Evolutionary conservation across 2,329 filamentous ascomycete genomes (phyloP).

Genomic region (Penicillium capsulatum): DNA sequence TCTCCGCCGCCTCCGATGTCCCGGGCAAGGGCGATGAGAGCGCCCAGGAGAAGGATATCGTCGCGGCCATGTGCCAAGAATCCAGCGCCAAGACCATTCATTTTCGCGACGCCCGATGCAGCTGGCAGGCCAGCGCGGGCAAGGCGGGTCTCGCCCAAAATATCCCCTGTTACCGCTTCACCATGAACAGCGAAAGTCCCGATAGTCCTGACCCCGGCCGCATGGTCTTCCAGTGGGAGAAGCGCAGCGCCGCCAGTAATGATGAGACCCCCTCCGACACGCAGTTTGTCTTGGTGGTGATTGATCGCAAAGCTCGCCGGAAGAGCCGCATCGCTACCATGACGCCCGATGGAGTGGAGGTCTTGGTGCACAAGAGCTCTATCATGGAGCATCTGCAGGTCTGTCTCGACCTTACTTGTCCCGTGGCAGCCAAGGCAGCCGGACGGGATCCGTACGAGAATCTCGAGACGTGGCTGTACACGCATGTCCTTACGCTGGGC

Average conservation of each 20-base stretch:
- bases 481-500: conserved; percentile 30
- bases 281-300: conserved; percentile 19
- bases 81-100: conserved; percentile 9
- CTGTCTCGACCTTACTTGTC: conserved; percentile 16
- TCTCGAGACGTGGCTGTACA: conserved; percentile 27
- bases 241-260: conserved; percentile 6
- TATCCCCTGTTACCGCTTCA: conserved; percentile 16
- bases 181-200: conserved; percentile 6
- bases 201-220: conserved; percentile 3
- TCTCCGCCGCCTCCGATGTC: conserved; percentile 3
- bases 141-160: conserved; percentile 5
- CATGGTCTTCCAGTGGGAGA: conserved; percentile 25
- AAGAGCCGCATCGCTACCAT: conserved; percentile 23
- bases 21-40: neutral
- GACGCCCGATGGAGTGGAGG: conserved; percentile 19
- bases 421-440: conserved; percentile 5
- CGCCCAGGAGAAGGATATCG: conserved; percentile 13
- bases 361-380: conserved; percentile 25
- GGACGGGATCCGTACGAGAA: conserved; percentile 15
- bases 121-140: conserved; percentile 14
- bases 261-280: neutral
- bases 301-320: conserved; percentile 18
- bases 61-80: conserved; percentile 18
- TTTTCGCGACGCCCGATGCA: conserved; percentile 16
- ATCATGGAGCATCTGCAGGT: conserved; percentile 20